phyloP scores from a whole-genome alignment of 2,329 filamentous ascomycete genomes.

The Dactylellina leptospora region DNA sequence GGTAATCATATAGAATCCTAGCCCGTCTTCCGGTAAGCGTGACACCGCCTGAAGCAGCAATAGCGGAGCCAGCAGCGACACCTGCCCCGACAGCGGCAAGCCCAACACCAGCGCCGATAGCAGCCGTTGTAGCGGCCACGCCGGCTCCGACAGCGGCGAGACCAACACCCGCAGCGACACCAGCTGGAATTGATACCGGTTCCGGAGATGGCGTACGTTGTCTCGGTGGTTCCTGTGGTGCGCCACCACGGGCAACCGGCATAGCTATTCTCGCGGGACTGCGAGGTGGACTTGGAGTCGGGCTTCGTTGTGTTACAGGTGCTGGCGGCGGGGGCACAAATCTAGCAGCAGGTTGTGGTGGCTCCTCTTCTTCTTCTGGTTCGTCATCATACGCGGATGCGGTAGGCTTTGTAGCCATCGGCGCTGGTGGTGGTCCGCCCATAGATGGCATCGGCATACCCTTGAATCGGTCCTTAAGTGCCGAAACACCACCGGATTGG shows the following conservation, averaged over 20 bases:
- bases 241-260: slow-evolving; percentile 72
- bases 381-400: slow-evolving; percentile 20
- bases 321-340: slow-evolving; percentile 59
- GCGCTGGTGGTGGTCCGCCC: slow-evolving; percentile 62
- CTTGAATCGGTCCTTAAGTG: slow-evolving; percentile 84
- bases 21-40: slow-evolving; percentile 70
- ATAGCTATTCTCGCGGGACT: slow-evolving; percentile 88
- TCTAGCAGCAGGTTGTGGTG: slow-evolving; percentile 59
- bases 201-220: slow-evolving; percentile 64
- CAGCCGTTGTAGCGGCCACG: slow-evolving; percentile 59
- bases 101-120: slow-evolving; percentile 65
- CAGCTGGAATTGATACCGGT: slow-evolving; percentile 63
- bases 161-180: slow-evolving; percentile 65
- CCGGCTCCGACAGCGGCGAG: slow-evolving; percentile 64
- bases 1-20: slow-evolving; percentile 90
- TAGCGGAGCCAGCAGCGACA: slow-evolving; percentile 32
- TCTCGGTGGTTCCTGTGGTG: slow-evolving; percentile 71
- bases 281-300: slow-evolving; percentile 66
- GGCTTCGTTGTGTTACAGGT: slow-evolving; percentile 59
- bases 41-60: slow-evolving; percentile 61
- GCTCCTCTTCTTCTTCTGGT: slow-evolving; percentile 56
- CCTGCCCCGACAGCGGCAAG: slow-evolving; percentile 64
- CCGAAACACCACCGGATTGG: slow-evolving; percentile 72
- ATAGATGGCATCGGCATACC: slow-evolving; percentile 61
- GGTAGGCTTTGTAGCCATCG: slow-evolving; percentile 59